Evolutionary conservation across 163 green algal genomes (phyloP), one percentile per base, ranked within the genome.

Genomic region (Prototheca wickerhamii): DNA sequence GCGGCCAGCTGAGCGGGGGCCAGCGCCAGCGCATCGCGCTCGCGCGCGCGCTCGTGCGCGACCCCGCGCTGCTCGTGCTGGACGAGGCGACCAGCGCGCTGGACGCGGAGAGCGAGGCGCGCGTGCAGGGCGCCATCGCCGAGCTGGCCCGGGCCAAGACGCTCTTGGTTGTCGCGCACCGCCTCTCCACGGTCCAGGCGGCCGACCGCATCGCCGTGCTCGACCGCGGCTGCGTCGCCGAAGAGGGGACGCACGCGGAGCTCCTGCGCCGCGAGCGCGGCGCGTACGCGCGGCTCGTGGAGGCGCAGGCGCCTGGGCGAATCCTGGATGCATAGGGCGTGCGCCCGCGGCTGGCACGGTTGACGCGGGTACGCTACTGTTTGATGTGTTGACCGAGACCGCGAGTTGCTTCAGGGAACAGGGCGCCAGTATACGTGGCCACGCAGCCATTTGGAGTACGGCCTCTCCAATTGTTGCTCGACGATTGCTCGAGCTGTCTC

Each of bases 1-100:
- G 66, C 59, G 68, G 54, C 28, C 49, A 61, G 28, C 64, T 67
- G 25, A 60, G 69, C 74, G 86, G 88, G 26, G 89, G 89, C 6
- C 86, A 96, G 80, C 76, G 84, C 20, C 89, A 95, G 76, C 77
- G 87, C 33, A 81, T 95, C 29, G 88, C 88, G 17, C 85, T 95
- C 17, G 87, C 89, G 3, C 67, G 84, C 23, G 87, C 89, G 20
- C 71, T 95, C 40, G 68, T 91, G 31, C 87, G 89, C 74, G 84
- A 96, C 70, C 80, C 84, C 2, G 85, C 88, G 23, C 83, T 93
- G 55, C 71, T 93, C 55, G 77, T 95, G 23, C 80, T 96, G 58
- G 90, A 96, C 67, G 89, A 96, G 71, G 87, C 89, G 33, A 96
- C 89, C 0, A 61, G 57, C 26, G 59, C 65, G 0, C 50, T 84